Evolutionary conservation across 2,329 filamentous ascomycete species (phyloP).

Genomic region (Ophiostoma ips): DNA sequence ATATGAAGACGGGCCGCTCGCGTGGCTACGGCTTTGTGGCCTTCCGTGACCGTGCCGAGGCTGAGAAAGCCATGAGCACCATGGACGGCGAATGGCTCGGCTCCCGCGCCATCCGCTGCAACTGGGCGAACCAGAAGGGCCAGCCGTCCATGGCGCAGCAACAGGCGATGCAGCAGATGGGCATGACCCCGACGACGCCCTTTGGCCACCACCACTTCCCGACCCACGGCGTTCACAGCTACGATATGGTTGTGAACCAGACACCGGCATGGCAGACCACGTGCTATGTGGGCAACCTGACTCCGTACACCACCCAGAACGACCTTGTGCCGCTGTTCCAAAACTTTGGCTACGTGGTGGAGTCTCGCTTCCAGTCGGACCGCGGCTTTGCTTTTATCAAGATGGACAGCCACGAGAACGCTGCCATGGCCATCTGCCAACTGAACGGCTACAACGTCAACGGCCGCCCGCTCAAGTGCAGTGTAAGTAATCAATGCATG

Average conservation of each 20-base stretch:
- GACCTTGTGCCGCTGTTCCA: conserved; percentile 97
- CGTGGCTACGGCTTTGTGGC: conserved; percentile 97
- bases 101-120: conserved; percentile 94
- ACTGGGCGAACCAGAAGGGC: conserved; percentile 99
- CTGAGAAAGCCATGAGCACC: conserved; percentile 87
- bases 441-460: conserved; percentile 97
- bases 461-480: conserved; percentile 92
- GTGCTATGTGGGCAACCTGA: conserved; percentile 94
- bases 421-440: conserved; percentile 96
- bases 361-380: conserved; percentile 95
- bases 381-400: conserved; percentile 98
- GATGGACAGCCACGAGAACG: conserved; percentile 97
- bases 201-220: conserved; percentile 98
- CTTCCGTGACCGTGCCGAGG: conserved; percentile 84
- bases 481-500: conserved; percentile 49
- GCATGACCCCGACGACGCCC: conserved; percentile 91
- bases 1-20: conserved; percentile 98
- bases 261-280: conserved; percentile 98
- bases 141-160: conserved; percentile 97
- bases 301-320: conserved; percentile 86
- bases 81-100: conserved; percentile 99
- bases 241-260: conserved; percentile 91
- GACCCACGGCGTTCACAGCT: conserved; percentile 90
- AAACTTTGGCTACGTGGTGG: conserved; percentile 95
- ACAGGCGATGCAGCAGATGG: conserved; percentile 92